These are phyloP conservation scores for Candida mesenterica DNA, from an alignment of 1,139 yeast genomes.

Conservation along the genomic window DNA sequence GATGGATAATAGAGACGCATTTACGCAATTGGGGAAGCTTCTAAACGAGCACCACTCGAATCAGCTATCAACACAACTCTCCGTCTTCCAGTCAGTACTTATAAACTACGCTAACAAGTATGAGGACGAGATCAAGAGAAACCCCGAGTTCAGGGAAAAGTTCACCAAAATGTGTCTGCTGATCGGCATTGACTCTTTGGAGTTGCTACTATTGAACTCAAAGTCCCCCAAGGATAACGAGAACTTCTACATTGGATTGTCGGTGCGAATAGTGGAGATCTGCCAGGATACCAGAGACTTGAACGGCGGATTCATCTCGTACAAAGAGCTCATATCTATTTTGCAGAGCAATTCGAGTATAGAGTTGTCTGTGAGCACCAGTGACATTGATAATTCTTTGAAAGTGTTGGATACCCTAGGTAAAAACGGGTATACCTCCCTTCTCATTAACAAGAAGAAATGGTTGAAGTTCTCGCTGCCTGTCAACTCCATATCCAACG, in stretches of 20 bases:
- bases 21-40: conserved; percentile 19
- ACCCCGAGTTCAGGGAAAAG: conserved; percentile 63
- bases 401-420: conserved; percentile 45
- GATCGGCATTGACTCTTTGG: conserved; percentile 83
- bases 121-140: conserved; percentile 58
- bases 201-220: conserved; percentile 34
- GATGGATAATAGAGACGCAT: conserved; percentile 18
- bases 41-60: conserved; percentile 42
- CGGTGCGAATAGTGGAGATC: conserved; percentile 70
- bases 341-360: conserved; percentile 27
- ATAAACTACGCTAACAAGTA: conserved; percentile 63
- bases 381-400: conserved; percentile 54
- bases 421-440: conserved; percentile 33
- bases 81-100: conserved; percentile 60
- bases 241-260: conserved; percentile 62
- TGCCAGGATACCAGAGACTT: conserved; percentile 68
- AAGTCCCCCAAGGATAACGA: conserved; percentile 7
- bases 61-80: conserved; percentile 55
- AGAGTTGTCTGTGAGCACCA: conserved; percentile 34
- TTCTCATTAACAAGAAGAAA: conserved; percentile 32
- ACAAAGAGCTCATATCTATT: conserved; percentile 52
- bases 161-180: conserved; percentile 74
- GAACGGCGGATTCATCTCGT: conserved; percentile 77
- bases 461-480: conserved; percentile 43
- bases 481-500: conserved; percentile 40